phyloP scores from a whole-genome alignment of 495 filamentous ascomycete species.

The Penicillium manginii region DNA sequence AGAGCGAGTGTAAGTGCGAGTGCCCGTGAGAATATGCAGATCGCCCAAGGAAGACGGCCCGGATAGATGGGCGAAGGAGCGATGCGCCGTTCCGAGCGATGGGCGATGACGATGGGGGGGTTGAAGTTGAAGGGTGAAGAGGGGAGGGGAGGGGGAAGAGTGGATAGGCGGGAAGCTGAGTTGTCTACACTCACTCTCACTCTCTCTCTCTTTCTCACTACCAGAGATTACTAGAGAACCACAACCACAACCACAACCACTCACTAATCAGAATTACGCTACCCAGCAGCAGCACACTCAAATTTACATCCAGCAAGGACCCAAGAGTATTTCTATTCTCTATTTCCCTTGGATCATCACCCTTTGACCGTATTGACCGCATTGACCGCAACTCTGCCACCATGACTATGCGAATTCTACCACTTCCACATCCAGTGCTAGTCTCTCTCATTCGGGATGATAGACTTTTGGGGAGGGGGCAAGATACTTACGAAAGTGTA shows the following conservation, averaged over 20 bases:
- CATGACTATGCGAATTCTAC: not conserved
- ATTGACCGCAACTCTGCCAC: not conserved
- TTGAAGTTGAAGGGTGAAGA: conserved; percentile 12
- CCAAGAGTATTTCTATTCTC: not conserved
- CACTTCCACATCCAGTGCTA: not conserved
- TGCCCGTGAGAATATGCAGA: conserved; percentile 21
- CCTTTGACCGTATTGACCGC: not conserved
- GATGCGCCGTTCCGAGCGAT: conserved; percentile 3
- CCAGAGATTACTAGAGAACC: no score
- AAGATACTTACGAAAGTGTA: not conserved
- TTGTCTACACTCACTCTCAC: not conserved
- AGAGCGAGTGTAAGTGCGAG: conserved; percentile 7
- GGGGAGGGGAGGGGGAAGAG: conserved; percentile 23
- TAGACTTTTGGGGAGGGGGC: not conserved
- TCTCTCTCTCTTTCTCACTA: not conserved
- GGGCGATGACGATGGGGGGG: not conserved
- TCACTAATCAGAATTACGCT: no score
- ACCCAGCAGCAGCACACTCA: no score
- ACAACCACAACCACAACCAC: no score
- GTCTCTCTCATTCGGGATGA: not conserved
- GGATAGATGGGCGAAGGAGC: conserved; percentile 1
- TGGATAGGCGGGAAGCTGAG: conserved; percentile 25
- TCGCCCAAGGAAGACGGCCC: conserved; percentile 15
- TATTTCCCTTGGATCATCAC: not conserved
- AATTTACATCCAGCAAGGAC: no score